These are phyloP conservation scores for Coniosporium apollinis DNA, from an alignment of 495 filamentous ascomycete species.

Conservation along the genomic window DNA sequence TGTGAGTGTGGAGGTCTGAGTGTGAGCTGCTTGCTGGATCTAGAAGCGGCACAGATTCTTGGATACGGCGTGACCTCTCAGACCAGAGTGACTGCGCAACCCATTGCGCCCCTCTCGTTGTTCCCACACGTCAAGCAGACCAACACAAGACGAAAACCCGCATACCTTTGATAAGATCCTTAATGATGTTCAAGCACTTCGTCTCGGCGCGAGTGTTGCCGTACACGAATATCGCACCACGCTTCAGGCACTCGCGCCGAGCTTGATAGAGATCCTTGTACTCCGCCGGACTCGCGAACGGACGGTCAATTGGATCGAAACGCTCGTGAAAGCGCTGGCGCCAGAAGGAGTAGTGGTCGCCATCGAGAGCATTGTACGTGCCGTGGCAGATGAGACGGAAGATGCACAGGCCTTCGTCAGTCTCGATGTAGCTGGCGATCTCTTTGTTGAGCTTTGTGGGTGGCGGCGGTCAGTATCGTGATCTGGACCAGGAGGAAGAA, in stretches of 20 bases:
- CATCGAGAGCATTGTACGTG: slow-evolving; percentile 18
- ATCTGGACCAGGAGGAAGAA: too few species aligned
- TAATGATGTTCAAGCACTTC: slow-evolving; percentile 12
- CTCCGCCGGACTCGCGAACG: not conserved
- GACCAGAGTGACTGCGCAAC: too few species aligned
- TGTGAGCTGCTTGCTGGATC: too few species aligned
- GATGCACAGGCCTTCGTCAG: slow-evolving; percentile 15
- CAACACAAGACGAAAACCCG: too few species aligned
- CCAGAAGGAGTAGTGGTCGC: slow-evolving; percentile 18
- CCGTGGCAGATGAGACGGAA: slow-evolving; percentile 14
- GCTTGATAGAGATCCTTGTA: slow-evolving; percentile 17
- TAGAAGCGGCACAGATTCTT: too few species aligned
- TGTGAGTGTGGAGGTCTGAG: too few species aligned
- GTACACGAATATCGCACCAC: slow-evolving; percentile 11
- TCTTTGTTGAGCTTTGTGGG: slow-evolving; percentile 12
- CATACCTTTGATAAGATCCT: slow-evolving; percentile 18
- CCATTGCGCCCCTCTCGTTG: too few species aligned
- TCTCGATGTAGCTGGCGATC: slow-evolving; percentile 18
- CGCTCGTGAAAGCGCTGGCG: slow-evolving; percentile 12
- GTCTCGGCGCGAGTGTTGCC: slow-evolving; percentile 8
- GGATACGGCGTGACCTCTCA: too few species aligned
- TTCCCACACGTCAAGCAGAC: too few species aligned
- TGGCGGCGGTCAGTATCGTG: too few species aligned
- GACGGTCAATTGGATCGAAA: slow-evolving; percentile 6
- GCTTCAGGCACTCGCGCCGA: slow-evolving; percentile 8